Evolutionary conservation across 352 stramenopile species (phyloP).

Genomic region (Phytophthora vignae): DNA sequence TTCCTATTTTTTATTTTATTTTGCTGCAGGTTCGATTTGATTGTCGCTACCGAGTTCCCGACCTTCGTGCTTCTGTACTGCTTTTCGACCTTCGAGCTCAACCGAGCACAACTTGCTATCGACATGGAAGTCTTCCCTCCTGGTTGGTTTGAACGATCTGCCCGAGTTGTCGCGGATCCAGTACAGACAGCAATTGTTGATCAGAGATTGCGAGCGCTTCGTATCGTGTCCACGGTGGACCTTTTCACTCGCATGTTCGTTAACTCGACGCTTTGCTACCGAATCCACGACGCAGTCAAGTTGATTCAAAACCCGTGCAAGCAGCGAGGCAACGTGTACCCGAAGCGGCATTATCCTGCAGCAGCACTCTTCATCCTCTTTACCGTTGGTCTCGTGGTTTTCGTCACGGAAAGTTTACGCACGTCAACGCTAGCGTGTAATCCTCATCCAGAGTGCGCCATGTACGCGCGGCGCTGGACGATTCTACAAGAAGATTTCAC

Average conservation of each 20-base stretch:
- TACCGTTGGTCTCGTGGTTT: slow-evolving; percentile 10
- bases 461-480: slow-evolving; percentile 29
- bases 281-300: background rate
- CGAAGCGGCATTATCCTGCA: slow-evolving; percentile 15
- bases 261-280: background rate
- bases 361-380: slow-evolving; percentile 21
- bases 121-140: slow-evolving; percentile 1
- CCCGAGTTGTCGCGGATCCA: background rate
- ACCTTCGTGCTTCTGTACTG: background rate
- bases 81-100: background rate
- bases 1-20: background rate
- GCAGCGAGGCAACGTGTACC: slow-evolving; percentile 16
- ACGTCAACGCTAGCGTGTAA: slow-evolving; percentile 18
- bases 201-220: background rate
- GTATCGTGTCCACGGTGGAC: background rate
- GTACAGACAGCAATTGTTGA: background rate
- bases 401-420: slow-evolving; percentile 16
- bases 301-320: slow-evolving; percentile 25
- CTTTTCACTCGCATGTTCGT: background rate
- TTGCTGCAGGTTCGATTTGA: background rate
- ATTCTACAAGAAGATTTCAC: slow-evolving; percentile 6
- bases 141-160: background rate
- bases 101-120: background rate
- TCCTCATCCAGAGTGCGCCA: slow-evolving; percentile 24
- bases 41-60: background rate